phyloP scores from a whole-genome alignment of 768 basidiomycete species.

The Tephrocybe sp. region DNA sequence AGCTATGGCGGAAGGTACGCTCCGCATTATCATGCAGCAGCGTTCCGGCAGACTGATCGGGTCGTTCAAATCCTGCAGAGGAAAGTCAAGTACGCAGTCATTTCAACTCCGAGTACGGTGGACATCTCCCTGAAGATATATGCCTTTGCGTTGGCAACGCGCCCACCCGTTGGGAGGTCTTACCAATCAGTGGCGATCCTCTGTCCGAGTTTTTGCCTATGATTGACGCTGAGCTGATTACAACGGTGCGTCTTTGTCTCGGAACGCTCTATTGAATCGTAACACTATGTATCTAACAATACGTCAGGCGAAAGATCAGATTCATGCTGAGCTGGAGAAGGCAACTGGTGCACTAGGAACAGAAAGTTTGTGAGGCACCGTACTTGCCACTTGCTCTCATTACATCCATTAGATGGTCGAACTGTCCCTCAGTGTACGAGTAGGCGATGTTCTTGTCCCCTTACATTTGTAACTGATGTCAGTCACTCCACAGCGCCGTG shows the following conservation, averaged over 20 bases:
- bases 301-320: conserved; percentile 12
- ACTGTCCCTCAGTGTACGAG: no score
- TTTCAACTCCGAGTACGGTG: conserved; percentile 74
- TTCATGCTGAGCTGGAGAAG: conserved; percentile 14
- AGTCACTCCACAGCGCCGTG: no score
- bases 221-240: conserved; percentile 57
- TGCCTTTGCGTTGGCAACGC: conserved; percentile 74
- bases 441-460: neutral
- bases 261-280: neutral
- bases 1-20: conserved; percentile 63
- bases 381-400: no score
- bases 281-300: neutral
- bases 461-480: no score
- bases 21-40: neutral
- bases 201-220: conserved; percentile 56
- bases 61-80: conserved; percentile 39
- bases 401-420: no score
- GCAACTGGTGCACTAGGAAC: neutral
- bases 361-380: conserved; percentile 7
- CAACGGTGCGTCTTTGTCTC: conserved; percentile 32
- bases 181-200: conserved; percentile 52
- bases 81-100: conserved; percentile 60
- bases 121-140: conserved; percentile 73
- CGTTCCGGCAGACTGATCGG: conserved; percentile 7
- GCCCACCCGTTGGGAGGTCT: conserved; percentile 71